A percentile compares a stretch with the other conserved stretches of the same genome.
These are phyloP conservation scores for Taxillus chinensis DNA, from an alignment of 164 flowering plant species.

Conservation along the genomic window DNA sequence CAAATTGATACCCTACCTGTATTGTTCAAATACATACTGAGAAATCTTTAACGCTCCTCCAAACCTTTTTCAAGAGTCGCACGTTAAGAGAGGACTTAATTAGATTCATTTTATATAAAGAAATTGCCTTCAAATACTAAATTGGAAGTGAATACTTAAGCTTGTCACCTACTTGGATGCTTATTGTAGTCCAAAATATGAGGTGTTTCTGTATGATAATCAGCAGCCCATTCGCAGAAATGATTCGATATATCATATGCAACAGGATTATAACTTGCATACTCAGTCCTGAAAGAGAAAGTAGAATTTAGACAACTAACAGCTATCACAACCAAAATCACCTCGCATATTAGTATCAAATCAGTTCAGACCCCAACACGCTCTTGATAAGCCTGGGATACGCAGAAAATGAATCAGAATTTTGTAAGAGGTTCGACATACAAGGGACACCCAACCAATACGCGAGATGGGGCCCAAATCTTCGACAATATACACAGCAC, in stretches of 20 bases:
- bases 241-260: constrained; percentile 40
- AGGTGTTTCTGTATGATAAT: constrained; percentile 37
- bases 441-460: too few species aligned
- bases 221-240: constrained; percentile 43
- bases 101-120: too few species aligned
- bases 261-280: constrained; percentile 34
- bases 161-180: constrained; percentile 26
- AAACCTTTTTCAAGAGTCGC: constrained; percentile 15
- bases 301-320: not conserved
- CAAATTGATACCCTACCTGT: constrained; percentile 17
- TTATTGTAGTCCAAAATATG: constrained; percentile 30
- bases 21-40: constrained; percentile 19
- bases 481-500: too few species aligned
- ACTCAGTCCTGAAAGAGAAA: constrained; percentile 26
- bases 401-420: too few species aligned
- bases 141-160: not conserved
- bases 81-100: not conserved
- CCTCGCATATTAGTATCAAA: too few species aligned
- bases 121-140: too few species aligned
- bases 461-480: too few species aligned
- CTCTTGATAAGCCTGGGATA: too few species aligned
- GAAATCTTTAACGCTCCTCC: constrained; percentile 28
- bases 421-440: too few species aligned
- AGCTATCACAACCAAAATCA: too few species aligned
- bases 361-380: too few species aligned